Base-by-base conservation (phyloP, 192 early-diverging fungal genomes). In the Gamsiella multidivaricata region DNA sequence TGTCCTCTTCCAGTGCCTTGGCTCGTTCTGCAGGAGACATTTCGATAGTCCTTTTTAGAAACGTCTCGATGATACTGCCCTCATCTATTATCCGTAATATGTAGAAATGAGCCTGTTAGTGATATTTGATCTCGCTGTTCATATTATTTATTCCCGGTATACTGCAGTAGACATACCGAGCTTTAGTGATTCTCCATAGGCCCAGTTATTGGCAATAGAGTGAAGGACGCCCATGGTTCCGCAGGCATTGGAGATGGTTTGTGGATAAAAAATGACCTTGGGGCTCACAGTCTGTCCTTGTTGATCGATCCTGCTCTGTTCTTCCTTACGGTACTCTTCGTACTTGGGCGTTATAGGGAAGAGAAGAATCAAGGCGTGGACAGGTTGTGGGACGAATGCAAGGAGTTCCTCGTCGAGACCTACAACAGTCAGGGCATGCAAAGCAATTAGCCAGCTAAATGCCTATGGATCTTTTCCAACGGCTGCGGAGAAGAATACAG, bases 221-320 rank as follows among this genome's bases (percentile, higher is more conserved):
- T 99, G 97, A 49, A 99, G 70, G 9, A 99, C 81, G 3, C 91
- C 96, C 81, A 98, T 98, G 7, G 95, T 97, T 15, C 97, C 97
- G 70, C 97, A 98, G 4, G 96, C 94, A 59, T 97, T 98, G 39
- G 83, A 61, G 46, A 96, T 97, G 2, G 95, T 97, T 81, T 97
- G 96, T 18, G 86, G 86, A 68, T 92, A 91, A 67, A 92, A 97
- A 46, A 92, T 88, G 12, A 96, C 59, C 17, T 91, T 78, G 15
- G 82, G 80, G 31, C 81, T 83, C 61, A 86, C 83, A 18, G 54
- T 82, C 62, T 87, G 87, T n/a, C 84, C 87, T 22, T 67, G 56
- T 39, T 83, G 79, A 49, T 70, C 51, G 29, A 89, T 81, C 3
- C 67, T 54, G 3, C 79, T 52, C 45, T 83, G 83, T 54, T 89